Percentiles rank a stretch among this genome's conserved stretches.
Evolutionary conservation across 805 yeast genomes (phyloP).

Genomic region (Alloascoidea africana): DNA sequence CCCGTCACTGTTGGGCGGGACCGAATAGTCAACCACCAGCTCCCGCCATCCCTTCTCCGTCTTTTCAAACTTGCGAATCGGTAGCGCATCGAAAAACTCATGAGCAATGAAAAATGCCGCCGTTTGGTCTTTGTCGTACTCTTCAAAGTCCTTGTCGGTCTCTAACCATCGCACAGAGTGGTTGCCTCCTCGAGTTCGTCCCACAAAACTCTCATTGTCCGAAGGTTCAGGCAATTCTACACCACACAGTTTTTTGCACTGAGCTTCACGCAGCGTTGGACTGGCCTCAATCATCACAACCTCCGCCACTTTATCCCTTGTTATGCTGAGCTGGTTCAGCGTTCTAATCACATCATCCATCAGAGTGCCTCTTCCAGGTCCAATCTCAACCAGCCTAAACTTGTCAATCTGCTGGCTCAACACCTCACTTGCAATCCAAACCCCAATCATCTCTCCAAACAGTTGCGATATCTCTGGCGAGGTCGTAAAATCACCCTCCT

Average conservation of each 20-base stretch:
- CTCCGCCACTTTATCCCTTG: conserved; percentile 12
- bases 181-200: conserved; percentile 14
- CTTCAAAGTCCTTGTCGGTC: conserved; percentile 33
- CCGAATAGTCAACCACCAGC: conserved; percentile 41
- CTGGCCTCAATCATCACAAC: conserved; percentile 61
- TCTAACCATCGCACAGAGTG: conserved; percentile 37
- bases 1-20: too few species aligned
- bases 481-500: conserved; percentile 63
- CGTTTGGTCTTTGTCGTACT: conserved; percentile 9
- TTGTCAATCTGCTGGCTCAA: conserved; percentile 31
- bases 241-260: conserved; percentile 33
- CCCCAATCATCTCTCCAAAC: conserved; percentile 74
- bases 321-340: conserved; percentile 9
- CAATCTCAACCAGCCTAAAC: conserved; percentile 55
- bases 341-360: conserved; percentile 41
- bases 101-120: conserved; percentile 66
- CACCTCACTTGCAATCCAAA: conserved; percentile 40
- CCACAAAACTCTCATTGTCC: conserved; percentile 14
- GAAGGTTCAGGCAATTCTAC: conserved; percentile 2
- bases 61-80: conserved; percentile 52
- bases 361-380: conserved; percentile 77
- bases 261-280: conserved; percentile 42
- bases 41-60: conserved; percentile 70
- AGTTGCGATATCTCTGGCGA: conserved; percentile 81
- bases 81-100: conserved; percentile 80